These are phyloP conservation scores for Yamadazyma friedrichii DNA, from an alignment of 1,139 yeast genomes.

Conservation along the genomic window DNA sequence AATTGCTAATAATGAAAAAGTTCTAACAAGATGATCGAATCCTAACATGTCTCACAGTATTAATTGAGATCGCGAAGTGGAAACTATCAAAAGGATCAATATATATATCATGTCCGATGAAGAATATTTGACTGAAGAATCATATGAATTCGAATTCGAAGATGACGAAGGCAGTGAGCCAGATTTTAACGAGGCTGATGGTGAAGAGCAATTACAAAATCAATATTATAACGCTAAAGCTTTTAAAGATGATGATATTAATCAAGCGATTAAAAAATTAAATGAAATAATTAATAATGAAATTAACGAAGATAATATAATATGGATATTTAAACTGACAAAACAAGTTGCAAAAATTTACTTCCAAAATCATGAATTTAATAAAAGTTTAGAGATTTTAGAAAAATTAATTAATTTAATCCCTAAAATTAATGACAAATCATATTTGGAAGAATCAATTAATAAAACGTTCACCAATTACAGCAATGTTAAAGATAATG, in stretches of 20 bases:
- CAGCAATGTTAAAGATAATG: conserved; percentile 27
- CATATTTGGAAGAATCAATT: conserved; percentile 63
- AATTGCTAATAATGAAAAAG: no score
- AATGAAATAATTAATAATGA: conserved; percentile 27
- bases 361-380: conserved; percentile 32
- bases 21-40: no score
- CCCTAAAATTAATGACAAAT: conserved; percentile 30
- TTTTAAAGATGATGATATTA: conserved; percentile 57
- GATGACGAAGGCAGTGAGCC: conserved; percentile 49
- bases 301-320: conserved; percentile 21
- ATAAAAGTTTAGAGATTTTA: conserved; percentile 32
- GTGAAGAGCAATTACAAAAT: conserved; percentile 29
- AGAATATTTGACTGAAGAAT: conserved; percentile 58
- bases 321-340: conserved; percentile 57
- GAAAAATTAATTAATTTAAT: conserved; percentile 21
- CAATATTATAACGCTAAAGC: conserved; percentile 64
- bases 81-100: no score
- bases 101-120: conserved; percentile 51
- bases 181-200: conserved; percentile 13
- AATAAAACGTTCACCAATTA: conserved; percentile 53
- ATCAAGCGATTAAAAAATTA: conserved; percentile 46
- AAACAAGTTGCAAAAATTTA: conserved; percentile 66
- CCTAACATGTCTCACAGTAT: no score
- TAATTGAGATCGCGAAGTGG: conserved; percentile 1
- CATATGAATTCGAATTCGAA: conserved; percentile 66